A percentile compares a stretch with the other conserved stretches of the same genome.
These are phyloP conservation scores for Coemansia sp. DNA, from an alignment of 192 early-diverging fungal genomes.

Conservation along the genomic window DNA sequence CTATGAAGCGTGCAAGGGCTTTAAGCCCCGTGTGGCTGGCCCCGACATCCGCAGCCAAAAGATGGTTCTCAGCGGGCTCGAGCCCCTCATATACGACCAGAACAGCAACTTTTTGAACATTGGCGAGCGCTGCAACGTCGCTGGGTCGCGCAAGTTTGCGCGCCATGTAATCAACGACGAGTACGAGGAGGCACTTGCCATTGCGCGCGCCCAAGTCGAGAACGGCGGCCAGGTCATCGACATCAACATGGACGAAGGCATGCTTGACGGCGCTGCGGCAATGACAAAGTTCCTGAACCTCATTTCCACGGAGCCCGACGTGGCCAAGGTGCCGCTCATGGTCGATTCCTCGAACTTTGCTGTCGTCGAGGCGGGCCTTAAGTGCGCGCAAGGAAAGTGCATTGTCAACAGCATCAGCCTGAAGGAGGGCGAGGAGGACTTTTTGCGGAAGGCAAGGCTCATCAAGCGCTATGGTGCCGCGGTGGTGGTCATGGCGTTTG, in stretches of 20 bases:
- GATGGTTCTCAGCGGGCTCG: slow-evolving; percentile 85
- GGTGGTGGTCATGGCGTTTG: slow-evolving; percentile 97
- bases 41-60: slow-evolving; percentile 67
- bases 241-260: slow-evolving; percentile 95
- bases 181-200: slow-evolving; percentile 93
- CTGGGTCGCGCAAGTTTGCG: slow-evolving; percentile 92
- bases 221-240: slow-evolving; percentile 95
- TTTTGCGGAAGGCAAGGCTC: slow-evolving; percentile 86
- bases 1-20: slow-evolving; percentile 73
- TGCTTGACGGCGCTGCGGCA: slow-evolving; percentile 91
- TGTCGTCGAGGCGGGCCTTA: slow-evolving; percentile 93
- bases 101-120: slow-evolving; percentile 90
- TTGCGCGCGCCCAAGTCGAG: slow-evolving; percentile 92
- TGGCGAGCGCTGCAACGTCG: slow-evolving; percentile 97
- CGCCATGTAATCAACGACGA: slow-evolving; percentile 90
- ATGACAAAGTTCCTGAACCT: slow-evolving; percentile 95
- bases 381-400: slow-evolving; percentile 96
- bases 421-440: slow-evolving; percentile 94
- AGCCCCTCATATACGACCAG: slow-evolving; percentile 80
- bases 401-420: slow-evolving; percentile 97
- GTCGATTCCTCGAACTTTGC: slow-evolving; percentile 98
- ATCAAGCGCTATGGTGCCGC: slow-evolving; percentile 92
- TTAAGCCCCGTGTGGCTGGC: slow-evolving; percentile 78
- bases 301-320: slow-evolving; percentile 92
- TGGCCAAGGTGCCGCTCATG: slow-evolving; percentile 88